A percentile compares a stretch with the other conserved stretches of the same genome.
Evolutionary conservation across 495 filamentous ascomycete species (phyloP).

Genomic region (Massariosphaeria phaeospora): DNA sequence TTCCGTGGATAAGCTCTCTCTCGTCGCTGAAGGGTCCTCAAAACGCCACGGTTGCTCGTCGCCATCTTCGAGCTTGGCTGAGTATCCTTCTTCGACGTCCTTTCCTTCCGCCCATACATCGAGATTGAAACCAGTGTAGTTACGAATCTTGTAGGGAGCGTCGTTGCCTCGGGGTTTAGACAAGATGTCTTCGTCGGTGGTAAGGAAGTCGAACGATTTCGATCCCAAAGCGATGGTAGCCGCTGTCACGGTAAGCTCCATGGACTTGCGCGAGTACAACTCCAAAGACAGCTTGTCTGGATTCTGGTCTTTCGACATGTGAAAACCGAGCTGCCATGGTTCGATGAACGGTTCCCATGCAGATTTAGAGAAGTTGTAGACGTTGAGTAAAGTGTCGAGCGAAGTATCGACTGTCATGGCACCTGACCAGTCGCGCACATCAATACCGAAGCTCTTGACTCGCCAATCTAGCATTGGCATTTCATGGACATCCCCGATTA

Average conservation of each 20-base stretch:
- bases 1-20: constrained; percentile 84
- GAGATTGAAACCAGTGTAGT: constrained; percentile 90
- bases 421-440: constrained; percentile 84
- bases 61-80: constrained; percentile 81
- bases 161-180: constrained; percentile 89
- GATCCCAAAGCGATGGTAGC: constrained; percentile 89
- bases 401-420: constrained; percentile 80
- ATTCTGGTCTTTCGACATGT: constrained; percentile 71
- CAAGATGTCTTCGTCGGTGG: constrained; percentile 83
- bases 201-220: constrained; percentile 87
- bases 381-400: constrained; percentile 88
- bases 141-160: constrained; percentile 87
- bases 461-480: constrained; percentile 90
- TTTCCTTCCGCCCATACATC: constrained; percentile 63
- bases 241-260: constrained; percentile 89
- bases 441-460: constrained; percentile 79
- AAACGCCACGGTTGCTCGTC: constrained; percentile 94
- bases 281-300: constrained; percentile 78
- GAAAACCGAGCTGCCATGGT: constrained; percentile 90
- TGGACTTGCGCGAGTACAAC: constrained; percentile 75
- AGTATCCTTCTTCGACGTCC: constrained; percentile 55
- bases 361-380: constrained; percentile 98
- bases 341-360: constrained; percentile 96
- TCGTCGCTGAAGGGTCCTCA: constrained; percentile 88
- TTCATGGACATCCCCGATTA: constrained; percentile 94